Evolutionary conservation across 306 rosid species (phyloP).

Genomic region (Benincasa hispida): DNA sequence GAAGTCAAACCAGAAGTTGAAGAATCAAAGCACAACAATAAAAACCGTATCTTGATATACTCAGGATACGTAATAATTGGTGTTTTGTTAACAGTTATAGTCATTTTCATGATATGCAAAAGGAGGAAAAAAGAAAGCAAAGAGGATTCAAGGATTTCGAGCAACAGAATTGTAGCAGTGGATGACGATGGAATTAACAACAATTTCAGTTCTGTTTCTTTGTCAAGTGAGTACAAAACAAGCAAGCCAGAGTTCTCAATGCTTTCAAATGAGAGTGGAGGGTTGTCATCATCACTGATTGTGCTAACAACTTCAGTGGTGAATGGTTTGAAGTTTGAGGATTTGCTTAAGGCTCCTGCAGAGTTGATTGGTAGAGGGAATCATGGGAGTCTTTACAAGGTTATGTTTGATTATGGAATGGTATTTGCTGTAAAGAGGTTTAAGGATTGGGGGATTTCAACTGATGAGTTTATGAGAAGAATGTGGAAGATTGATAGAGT

Average conservation of each 20-base stretch:
- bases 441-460: slow-evolving; percentile 45
- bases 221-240: slow-evolving; percentile 33
- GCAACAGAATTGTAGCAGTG: slow-evolving; percentile 12
- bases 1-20: slow-evolving; percentile 16
- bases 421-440: slow-evolving; percentile 61
- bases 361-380: slow-evolving; percentile 80
- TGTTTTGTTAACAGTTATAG: slow-evolving; percentile 14
- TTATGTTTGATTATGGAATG: slow-evolving; percentile 36
- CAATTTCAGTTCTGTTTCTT: slow-evolving; percentile 5
- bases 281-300: slow-evolving; percentile 45
- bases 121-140: slow-evolving; percentile 27
- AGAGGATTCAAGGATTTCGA: slow-evolving; percentile 14
- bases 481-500: slow-evolving; percentile 41
- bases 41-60: slow-evolving; percentile 33
- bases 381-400: slow-evolving; percentile 68
- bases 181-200: slow-evolving; percentile 16
- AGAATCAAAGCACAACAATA: slow-evolving; percentile 7
- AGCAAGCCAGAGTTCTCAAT: slow-evolving; percentile 38
- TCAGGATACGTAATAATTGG: slow-evolving; percentile 51
- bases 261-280: slow-evolving; percentile 31
- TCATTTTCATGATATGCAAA: slow-evolving; percentile 24
- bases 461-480: slow-evolving; percentile 42
- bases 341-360: slow-evolving; percentile 68
- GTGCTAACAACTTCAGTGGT: slow-evolving; percentile 40
- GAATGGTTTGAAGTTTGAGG: slow-evolving; percentile 49